Evolutionary conservation across 768 basidiomycete species (phyloP).

Genomic region (Crepidotus variabilis): DNA sequence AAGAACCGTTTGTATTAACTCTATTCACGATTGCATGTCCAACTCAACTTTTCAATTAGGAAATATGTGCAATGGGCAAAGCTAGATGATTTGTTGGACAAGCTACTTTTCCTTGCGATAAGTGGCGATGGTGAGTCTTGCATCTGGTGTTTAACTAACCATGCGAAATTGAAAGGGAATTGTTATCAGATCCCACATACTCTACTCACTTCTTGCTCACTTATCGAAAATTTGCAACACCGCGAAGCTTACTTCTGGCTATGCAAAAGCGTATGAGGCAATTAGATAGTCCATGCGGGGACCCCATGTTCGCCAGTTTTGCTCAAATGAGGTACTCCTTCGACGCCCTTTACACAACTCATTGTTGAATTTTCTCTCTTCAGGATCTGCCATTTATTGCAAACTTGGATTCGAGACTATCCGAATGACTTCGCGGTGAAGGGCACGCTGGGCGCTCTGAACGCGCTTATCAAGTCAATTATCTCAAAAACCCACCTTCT

Average conservation of each 20-base stretch:
- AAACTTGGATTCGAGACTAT: constrained; percentile 74
- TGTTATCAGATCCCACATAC: constrained; percentile 61
- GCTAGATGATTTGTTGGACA: constrained; percentile 77
- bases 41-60: constrained; percentile 17
- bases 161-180: constrained; percentile 1
- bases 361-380: constrained; percentile 1
- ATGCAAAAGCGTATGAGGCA: constrained; percentile 87
- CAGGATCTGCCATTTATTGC: constrained; percentile 78
- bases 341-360: neutral
- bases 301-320: constrained; percentile 84
- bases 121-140: constrained; percentile 71
- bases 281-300: constrained; percentile 65
- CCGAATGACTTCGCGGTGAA: constrained; percentile 78
- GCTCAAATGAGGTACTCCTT: constrained; percentile 75
- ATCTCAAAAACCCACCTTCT: constrained; percentile 76
- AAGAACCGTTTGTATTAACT: constrained; percentile 44
- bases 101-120: constrained; percentile 76
- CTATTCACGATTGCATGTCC: neutral
- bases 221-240: constrained; percentile 78
- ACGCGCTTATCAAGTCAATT: constrained; percentile 75
- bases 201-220: constrained; percentile 80
- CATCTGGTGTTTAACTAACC: neutral
- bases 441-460: constrained; percentile 68
- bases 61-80: constrained; percentile 70
- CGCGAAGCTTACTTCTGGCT: constrained; percentile 74